phyloP scores from a whole-genome alignment of 345 rosid genomes.

The Aurinia saxatilis region DNA sequence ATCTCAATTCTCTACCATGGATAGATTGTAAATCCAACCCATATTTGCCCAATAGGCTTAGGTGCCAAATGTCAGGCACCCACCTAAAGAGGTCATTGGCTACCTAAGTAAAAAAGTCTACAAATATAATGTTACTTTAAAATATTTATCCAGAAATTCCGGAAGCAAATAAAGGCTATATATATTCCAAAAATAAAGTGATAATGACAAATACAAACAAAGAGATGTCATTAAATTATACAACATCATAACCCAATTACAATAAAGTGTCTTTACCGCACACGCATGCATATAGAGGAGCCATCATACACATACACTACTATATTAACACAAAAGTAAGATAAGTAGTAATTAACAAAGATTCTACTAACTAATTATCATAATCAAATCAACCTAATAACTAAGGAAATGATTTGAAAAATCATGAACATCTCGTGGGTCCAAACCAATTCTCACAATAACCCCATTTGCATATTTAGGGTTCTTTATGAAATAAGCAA shows the following conservation, averaged over 20 bases:
- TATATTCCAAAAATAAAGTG: neutral
- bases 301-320: constrained; percentile 12
- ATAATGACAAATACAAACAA: constrained; percentile 14
- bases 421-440: constrained; percentile 24
- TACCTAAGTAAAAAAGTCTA: constrained; percentile 1
- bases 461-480: constrained; percentile 39
- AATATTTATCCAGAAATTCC: constrained; percentile 15
- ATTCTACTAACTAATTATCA: constrained; percentile 9
- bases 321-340: constrained; percentile 1
- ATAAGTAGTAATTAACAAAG: neutral
- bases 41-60: neutral
- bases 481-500: constrained; percentile 57
- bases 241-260: constrained; percentile 24
- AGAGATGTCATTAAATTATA: constrained; percentile 20
- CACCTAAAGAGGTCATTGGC: neutral
- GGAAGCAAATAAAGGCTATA: constrained; percentile 5
- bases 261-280: constrained; percentile 16
- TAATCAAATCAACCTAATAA: neutral
- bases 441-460: constrained; percentile 47
- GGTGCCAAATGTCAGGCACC: neutral
- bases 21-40: neutral
- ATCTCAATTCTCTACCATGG: neutral
- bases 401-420: constrained; percentile 35
- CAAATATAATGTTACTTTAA: neutral
- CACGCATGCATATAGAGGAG: constrained; percentile 25